Evolutionary conservation across 2,329 filamentous ascomycete species (phyloP).

Genomic region (Neonectria coccinea): DNA sequence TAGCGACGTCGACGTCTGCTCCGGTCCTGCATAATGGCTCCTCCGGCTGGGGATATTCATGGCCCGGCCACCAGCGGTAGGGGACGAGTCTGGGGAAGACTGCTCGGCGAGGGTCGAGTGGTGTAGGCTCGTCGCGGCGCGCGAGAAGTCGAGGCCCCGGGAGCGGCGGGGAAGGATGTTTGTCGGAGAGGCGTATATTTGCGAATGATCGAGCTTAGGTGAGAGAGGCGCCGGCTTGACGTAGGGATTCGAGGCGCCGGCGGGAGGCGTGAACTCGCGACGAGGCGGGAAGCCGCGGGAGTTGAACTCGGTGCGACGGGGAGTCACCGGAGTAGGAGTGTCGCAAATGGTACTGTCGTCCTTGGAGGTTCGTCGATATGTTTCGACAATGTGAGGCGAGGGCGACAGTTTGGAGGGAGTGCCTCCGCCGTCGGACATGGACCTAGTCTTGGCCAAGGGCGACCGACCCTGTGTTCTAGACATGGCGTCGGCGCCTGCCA

Average conservation of each 20-base stretch:
- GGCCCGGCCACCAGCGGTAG: conserved; percentile 77
- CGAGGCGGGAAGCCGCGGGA: conserved; percentile 66
- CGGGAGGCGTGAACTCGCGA: conserved; percentile 53
- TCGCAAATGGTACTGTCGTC: conserved; percentile 72
- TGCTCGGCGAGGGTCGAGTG: conserved; percentile 93
- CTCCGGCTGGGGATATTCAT: conserved; percentile 71
- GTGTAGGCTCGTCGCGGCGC: conserved; percentile 92
- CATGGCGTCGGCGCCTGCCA: conserved; percentile 27
- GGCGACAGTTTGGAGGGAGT: conserved; percentile 68
- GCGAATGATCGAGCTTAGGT: conserved; percentile 85
- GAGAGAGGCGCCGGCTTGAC: conserved; percentile 77
- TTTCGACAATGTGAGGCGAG: conserved; percentile 67
- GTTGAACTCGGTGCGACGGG: conserved; percentile 74
- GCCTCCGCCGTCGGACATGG: conserved; percentile 72
- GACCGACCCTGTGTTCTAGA: conserved; percentile 47
- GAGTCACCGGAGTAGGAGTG: conserved; percentile 70
- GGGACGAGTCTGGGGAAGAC: conserved; percentile 90
- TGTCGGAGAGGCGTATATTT: conserved; percentile 87
- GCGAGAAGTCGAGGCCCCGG: conserved; percentile 90
- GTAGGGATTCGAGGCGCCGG: conserved; percentile 50
- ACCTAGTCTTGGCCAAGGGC: conserved; percentile 67
- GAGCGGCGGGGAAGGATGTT: conserved; percentile 91
- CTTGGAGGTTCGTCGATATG: conserved; percentile 69
- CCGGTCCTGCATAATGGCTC: conserved; percentile 61
- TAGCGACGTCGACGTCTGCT: conserved; percentile 76